These are phyloP conservation scores for Puccinia polysora DNA, from an alignment of 1,284 basidiomycete species.

Conservation along the genomic window DNA sequence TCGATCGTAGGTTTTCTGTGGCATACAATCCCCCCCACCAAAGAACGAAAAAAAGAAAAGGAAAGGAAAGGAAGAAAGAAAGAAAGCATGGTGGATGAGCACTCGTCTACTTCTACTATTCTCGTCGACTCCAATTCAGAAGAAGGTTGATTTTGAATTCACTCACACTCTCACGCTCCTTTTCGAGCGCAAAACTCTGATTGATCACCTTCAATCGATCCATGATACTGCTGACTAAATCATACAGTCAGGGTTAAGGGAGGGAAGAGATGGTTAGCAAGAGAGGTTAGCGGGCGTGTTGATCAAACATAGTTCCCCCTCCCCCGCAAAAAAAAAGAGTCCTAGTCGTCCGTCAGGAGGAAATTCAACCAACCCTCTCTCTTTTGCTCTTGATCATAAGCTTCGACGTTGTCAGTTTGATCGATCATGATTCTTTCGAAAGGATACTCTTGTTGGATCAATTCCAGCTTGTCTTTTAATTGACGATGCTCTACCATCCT, in stretches of 20 bases:
- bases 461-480: conserved; percentile 13
- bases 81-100: too few species aligned
- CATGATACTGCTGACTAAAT: conserved; percentile 5
- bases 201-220: conserved; percentile 18
- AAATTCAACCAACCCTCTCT: not conserved
- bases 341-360: too few species aligned
- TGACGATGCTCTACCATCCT: conserved; percentile 12
- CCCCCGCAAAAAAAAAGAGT: too few species aligned
- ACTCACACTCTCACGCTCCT: conserved; percentile 20
- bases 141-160: too few species aligned
- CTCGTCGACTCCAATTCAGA: too few species aligned
- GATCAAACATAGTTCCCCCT: too few species aligned
- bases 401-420: not conserved
- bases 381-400: conserved; percentile 4
- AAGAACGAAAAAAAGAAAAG: not conserved
- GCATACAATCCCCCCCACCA: not conserved
- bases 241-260: not conserved
- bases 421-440: not conserved
- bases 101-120: too few species aligned
- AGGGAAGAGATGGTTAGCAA: not conserved
- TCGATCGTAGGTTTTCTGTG: conserved; percentile 20
- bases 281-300: not conserved
- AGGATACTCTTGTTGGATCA: conserved; percentile 3
- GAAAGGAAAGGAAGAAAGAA: too few species aligned
- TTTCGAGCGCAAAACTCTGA: conserved; percentile 14